Conservation (phyloP, 2,329 filamentous ascomycete species). For the Dactylella cylindrospora region DNA sequence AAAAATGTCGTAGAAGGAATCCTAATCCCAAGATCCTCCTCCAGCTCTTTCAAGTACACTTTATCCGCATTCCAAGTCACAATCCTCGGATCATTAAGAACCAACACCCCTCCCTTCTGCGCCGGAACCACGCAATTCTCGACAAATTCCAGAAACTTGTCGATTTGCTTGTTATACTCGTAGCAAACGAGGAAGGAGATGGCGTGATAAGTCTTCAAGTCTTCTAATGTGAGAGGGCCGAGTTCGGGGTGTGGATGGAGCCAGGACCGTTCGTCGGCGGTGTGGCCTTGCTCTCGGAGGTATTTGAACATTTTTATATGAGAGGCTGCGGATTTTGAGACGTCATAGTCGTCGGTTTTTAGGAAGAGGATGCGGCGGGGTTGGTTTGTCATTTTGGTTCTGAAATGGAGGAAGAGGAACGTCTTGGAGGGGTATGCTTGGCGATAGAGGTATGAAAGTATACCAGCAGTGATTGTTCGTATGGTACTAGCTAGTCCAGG, state of each 20-base stretch:
- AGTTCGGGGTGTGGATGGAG: conserved; percentile 4
- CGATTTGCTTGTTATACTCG: conserved; percentile 17
- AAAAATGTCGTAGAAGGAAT: conserved; percentile 20
- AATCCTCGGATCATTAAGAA: conserved; percentile 10
- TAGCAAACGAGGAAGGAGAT: conserved; percentile 16
- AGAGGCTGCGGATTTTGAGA: conserved; percentile 2
- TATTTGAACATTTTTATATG: conserved; percentile 4
- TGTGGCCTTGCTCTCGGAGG: conserved; percentile 1
- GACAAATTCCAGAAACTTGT: conserved; percentile 6
- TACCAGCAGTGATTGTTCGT: too few relatives aligned
- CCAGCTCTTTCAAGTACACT: conserved; percentile 12
- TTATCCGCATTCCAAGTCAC: conserved; percentile 28
- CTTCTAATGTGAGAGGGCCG: conserved; percentile 4
- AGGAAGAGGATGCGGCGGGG: conserved; percentile 13
- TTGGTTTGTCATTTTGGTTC: background rate
- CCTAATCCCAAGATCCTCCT: background rate
- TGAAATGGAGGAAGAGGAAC: too few relatives aligned
- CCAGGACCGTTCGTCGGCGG: conserved; percentile 22
- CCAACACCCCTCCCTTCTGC: background rate
- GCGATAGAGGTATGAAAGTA: too few relatives aligned
- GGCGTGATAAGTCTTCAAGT: conserved; percentile 7
- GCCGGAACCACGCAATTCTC: conserved; percentile 5
- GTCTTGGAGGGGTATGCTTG: too few relatives aligned
- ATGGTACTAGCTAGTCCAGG: too few relatives aligned
- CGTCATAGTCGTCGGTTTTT: conserved; percentile 10